Base-by-base conservation (phyloP, 108 stramenopile species). In the Fragilariopsis cylindrus region DNA sequence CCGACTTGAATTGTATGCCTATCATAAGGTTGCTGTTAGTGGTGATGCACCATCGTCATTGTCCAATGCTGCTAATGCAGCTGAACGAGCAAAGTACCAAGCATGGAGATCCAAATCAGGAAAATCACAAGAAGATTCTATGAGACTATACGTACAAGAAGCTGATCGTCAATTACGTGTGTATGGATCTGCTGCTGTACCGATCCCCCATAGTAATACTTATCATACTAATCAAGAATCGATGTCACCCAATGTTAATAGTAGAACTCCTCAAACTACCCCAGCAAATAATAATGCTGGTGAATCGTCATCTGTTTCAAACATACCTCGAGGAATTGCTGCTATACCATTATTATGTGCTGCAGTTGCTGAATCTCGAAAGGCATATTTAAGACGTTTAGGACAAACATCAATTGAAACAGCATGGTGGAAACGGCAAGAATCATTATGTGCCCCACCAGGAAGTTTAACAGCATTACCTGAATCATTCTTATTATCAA, bases 391-490 rank as follows among this genome's bases (percentile, higher is more conserved):
- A 65, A 78, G 87, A 39, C 78, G 94, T 2, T 60, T 95, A 65
- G 74, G 78, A 7, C 72, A 80, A 58, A 83, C 82, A 12, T 80
- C 78, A 44, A 56, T 68, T 65, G 83, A 71, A 76, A 82, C 72
- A 60, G 75, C 81, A n/a, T 95, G 94, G 94, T 95, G 94, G 94
- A 68, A 76, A 40, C 88, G 92, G 18, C 94, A 95, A 80, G 91
- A 92, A 69, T 81, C 90, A 1, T 78, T 95, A 13, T 91, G 89
- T 68, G 81, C 83, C 13, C 81, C 81, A 15, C 81, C 80, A 5
- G 71, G 77, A 48, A 83, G 83, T 50, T 65, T 90, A 1, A 64
- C 79, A 7, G 81, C 86, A 9, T 56, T 87, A 21, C 91, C 91
- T 0, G 94, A 95, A 75, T 74, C 76, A 44, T 0, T 79, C 39